Percentiles rank a stretch among this genome's conserved stretches.
These are phyloP conservation scores for Fusarium buharicum DNA, from an alignment of 2,329 filamentous ascomycete genomes.

Conservation along the genomic window DNA sequence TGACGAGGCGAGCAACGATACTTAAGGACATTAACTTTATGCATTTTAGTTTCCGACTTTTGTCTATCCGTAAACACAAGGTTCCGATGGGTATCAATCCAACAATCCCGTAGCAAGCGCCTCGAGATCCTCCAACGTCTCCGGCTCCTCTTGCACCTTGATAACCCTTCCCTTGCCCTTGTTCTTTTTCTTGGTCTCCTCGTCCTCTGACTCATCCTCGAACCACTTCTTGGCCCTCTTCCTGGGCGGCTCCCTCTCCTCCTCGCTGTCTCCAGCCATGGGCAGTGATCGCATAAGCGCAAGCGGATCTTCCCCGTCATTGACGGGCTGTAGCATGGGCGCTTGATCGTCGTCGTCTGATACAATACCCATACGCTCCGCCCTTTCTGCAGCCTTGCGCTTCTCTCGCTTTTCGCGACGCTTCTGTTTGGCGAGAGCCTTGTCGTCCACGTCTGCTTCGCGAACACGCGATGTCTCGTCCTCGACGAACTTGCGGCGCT, in stretches of 20 bases:
- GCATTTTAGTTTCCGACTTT: conserved; percentile 29
- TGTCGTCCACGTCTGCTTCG: conserved; percentile 83
- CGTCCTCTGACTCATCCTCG: conserved; percentile 72
- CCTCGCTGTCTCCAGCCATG: conserved; percentile 53
- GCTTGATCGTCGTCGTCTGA: conserved; percentile 42
- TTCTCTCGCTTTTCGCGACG: conserved; percentile 79
- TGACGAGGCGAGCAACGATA: neutral
- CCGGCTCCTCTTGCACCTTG: conserved; percentile 73
- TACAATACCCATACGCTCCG: conserved; percentile 49
- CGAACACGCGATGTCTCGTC: conserved; percentile 77
- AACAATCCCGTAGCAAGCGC: conserved; percentile 79
- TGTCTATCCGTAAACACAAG: conserved; percentile 35
- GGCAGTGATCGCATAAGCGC: conserved; percentile 69
- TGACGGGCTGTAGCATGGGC: conserved; percentile 48
- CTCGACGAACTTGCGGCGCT: conserved; percentile 81
- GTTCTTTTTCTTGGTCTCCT: conserved; percentile 52
- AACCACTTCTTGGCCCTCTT: conserved; percentile 82
- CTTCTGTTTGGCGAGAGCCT: conserved; percentile 81
- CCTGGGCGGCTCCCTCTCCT: conserved; percentile 58
- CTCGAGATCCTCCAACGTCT: conserved; percentile 82
- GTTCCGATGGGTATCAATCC: conserved; percentile 54
- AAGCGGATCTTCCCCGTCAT: conserved; percentile 53
- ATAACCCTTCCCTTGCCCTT: conserved; percentile 65
- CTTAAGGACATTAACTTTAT: conserved; percentile 16
- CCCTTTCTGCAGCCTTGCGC: conserved; percentile 71